Evolutionary conservation across 805 yeast species (phyloP).

Genomic region (Torulaspora franciscae): DNA sequence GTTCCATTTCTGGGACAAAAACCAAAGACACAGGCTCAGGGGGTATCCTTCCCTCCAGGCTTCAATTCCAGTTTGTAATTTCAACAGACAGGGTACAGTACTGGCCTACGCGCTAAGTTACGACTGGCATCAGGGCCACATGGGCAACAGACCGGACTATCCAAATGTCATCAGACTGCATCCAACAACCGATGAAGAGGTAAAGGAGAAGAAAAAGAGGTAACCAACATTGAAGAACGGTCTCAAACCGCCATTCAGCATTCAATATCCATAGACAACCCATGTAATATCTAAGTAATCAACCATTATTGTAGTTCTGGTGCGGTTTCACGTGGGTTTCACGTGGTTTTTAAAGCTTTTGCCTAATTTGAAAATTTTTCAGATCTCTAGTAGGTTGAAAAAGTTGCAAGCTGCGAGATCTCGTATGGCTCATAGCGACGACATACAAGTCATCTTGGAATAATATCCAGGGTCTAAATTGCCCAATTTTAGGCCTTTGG

Average conservation of each 20-base stretch:
- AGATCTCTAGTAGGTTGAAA: slow-evolving; percentile 9
- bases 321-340: slow-evolving; percentile 1
- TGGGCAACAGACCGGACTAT: slow-evolving; percentile 66
- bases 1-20: slow-evolving; percentile 94
- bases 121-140: slow-evolving; percentile 94
- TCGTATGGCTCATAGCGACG: background rate
- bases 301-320: background rate
- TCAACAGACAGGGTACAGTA: slow-evolving; percentile 77
- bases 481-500: background rate
- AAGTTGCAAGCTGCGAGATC: background rate
- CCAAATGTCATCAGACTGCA: slow-evolving; percentile 78
- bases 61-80: slow-evolving; percentile 70
- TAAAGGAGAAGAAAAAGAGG: slow-evolving; percentile 47
- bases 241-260: background rate
- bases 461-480: background rate
- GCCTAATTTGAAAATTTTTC: slow-evolving; percentile 13
- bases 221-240: background rate
- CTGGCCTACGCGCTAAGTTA: slow-evolving; percentile 90
- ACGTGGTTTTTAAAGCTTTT: slow-evolving; percentile 1
- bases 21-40: slow-evolving; percentile 79
- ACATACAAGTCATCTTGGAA: background rate
- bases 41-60: slow-evolving; percentile 65
- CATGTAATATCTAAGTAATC: slow-evolving; percentile 1
- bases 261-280: slow-evolving; percentile 3
- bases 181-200: slow-evolving; percentile 80